Percentiles rank a stretch among this genome's conserved stretches.
These are phyloP conservation scores for Auxenochlorella pyrenoidosa DNA, from an alignment of 139 green algal species.

Conservation along the genomic window DNA sequence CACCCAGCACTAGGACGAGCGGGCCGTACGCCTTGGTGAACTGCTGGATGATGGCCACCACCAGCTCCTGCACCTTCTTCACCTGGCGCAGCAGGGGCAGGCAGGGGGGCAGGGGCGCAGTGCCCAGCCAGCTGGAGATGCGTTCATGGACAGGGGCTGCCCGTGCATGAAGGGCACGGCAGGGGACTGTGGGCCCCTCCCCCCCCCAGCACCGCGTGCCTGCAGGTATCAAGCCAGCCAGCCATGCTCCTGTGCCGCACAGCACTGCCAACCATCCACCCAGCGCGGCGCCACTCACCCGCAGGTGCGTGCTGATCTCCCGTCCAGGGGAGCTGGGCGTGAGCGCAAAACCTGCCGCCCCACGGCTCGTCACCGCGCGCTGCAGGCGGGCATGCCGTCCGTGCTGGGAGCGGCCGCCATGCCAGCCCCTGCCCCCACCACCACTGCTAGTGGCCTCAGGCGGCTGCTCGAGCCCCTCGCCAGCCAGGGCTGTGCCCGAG, in stretches of 20 bases:
- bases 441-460: not conserved
- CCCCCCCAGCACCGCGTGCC: not conserved
- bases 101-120: not conserved
- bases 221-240: too few relatives aligned
- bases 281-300: not conserved
- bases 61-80: constrained; percentile 51
- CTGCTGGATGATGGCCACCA: constrained; percentile 56
- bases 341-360: not conserved
- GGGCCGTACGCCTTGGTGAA: constrained; percentile 69
- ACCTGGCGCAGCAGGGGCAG: not conserved
- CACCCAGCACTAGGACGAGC: constrained; percentile 61
- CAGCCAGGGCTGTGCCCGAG: not conserved
- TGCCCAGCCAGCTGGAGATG: too few relatives aligned
- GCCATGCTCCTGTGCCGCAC: too few relatives aligned
- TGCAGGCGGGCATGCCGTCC: not conserved
- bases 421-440: not conserved
- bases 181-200: too few relatives aligned
- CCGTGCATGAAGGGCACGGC: too few relatives aligned
- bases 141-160: too few relatives aligned
- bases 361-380: not conserved
- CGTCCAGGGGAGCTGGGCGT: not conserved
- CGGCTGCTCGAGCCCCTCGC: not conserved
- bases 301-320: constrained; percentile 32
- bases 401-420: not conserved
- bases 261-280: too few relatives aligned